Evolutionary conservation across 148 eudicot genomes (phyloP).

Genomic region (Silene uniflora): DNA sequence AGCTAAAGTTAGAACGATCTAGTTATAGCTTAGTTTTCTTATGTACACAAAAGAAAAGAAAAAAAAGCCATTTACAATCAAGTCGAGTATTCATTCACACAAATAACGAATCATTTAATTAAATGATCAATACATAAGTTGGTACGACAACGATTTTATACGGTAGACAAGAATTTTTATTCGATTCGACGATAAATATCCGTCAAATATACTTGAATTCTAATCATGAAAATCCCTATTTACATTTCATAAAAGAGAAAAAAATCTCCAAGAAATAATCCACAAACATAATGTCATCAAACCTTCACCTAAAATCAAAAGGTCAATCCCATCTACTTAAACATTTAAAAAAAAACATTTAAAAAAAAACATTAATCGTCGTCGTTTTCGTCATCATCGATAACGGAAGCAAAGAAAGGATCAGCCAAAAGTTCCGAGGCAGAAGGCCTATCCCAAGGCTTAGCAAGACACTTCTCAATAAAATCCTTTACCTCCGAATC

Average conservation of each 20-base stretch:
- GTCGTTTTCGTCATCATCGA: constrained; percentile 38
- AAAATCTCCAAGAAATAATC: not conserved
- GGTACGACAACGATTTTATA: no score
- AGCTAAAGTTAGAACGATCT: no score
- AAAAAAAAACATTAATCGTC: not conserved
- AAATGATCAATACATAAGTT: no score
- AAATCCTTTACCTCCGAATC: not conserved
- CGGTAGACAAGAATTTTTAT: no score
- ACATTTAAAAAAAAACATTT: no score
- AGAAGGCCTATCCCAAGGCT: constrained; percentile 51
- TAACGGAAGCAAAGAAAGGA: constrained; percentile 53
- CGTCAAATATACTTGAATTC: no score
- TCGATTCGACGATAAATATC: no score
- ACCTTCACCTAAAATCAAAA: not conserved
- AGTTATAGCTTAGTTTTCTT: no score
- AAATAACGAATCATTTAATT: no score
- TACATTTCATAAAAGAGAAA: not conserved
- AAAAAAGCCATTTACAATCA: no score
- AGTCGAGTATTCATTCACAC: no score
- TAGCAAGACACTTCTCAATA: not conserved
- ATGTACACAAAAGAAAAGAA: no score
- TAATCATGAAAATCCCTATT: not conserved
- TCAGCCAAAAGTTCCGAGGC: constrained; percentile 69
- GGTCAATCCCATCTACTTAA: not conserved
- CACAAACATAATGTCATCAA: not conserved